These are phyloP conservation scores for Apiosordaria backusii DNA, from an alignment of 495 filamentous ascomycete genomes.

Conservation along the genomic window DNA sequence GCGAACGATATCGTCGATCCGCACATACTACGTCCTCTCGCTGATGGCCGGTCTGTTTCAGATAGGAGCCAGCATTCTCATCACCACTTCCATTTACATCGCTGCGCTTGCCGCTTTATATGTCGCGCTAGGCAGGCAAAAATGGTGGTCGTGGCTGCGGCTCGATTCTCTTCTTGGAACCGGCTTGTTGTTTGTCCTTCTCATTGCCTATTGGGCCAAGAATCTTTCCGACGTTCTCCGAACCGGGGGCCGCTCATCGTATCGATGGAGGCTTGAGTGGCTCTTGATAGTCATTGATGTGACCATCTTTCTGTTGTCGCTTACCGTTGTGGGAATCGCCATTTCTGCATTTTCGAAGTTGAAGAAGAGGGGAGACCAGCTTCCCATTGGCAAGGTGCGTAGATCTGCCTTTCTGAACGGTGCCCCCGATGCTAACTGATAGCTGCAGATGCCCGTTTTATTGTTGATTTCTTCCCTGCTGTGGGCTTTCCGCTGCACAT, in stretches of 20 bases:
- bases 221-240: neutral
- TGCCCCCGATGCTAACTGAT: neutral
- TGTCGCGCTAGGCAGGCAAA: neutral
- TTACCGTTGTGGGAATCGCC: neutral
- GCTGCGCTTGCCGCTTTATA: neutral
- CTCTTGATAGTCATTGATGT: constrained; percentile 13
- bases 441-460: constrained; percentile 3
- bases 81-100: constrained; percentile 5
- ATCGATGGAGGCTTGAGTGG: constrained; percentile 6
- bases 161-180: constrained; percentile 1
- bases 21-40: neutral
- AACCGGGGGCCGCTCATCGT: neutral
- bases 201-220: constrained; percentile 4
- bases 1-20: no score
- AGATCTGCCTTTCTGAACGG: no score
- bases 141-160: constrained; percentile 10
- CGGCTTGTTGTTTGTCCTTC: constrained; percentile 3
- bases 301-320: constrained; percentile 9
- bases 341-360: constrained; percentile 9
- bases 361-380: constrained; percentile 4
- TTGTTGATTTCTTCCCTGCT: constrained; percentile 12
- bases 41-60: neutral
- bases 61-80: neutral
- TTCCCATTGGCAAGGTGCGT: neutral
- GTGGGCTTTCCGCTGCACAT: constrained; percentile 16